Conservation (phyloP, 208 protist species). For the Leishmania tarentolae region DNA sequence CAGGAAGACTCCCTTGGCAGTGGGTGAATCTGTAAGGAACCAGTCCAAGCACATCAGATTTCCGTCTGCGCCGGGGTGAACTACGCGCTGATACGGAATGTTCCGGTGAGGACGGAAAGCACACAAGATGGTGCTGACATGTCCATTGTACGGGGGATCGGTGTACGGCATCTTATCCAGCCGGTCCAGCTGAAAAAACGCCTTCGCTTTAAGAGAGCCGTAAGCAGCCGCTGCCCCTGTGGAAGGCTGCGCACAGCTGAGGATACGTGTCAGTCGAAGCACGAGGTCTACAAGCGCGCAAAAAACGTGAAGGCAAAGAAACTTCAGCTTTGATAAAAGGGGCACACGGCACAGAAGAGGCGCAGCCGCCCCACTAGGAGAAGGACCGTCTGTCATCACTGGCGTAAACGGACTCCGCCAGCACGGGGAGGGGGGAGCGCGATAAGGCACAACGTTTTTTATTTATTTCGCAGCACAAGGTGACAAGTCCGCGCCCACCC, state of each 20-base stretch:
- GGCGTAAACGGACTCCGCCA: not conserved
- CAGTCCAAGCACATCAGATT: conserved; percentile 81
- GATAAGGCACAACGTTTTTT: not conserved
- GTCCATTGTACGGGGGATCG: conserved; percentile 59
- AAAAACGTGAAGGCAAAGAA: conserved; percentile 31
- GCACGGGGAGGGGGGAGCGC: not conserved
- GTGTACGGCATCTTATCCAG: conserved; percentile 34
- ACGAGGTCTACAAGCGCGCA: conserved; percentile 21
- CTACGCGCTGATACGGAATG: conserved; percentile 49
- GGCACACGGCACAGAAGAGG: conserved; percentile 1
- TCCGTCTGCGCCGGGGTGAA: conserved; percentile 49
- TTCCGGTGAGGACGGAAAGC: conserved; percentile 46
- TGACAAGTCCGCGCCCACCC: not conserved
- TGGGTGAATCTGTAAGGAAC: conserved; percentile 22
- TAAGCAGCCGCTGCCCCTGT: conserved; percentile 1
- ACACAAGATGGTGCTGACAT: conserved; percentile 68
- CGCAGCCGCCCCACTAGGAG: not conserved
- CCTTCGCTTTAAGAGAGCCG: conserved; percentile 7
- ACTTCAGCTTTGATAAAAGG: conserved; percentile 29
- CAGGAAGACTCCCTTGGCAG: conserved; percentile 50
- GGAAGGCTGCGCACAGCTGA: not conserved
- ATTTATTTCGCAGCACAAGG: not conserved
- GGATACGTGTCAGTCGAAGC: conserved; percentile 3
- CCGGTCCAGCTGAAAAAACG: conserved; percentile 39
- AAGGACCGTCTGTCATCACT: not conserved